Conservation (phyloP, 2,329 filamentous ascomycete species). For the Corniculantispora saksenae region DNA sequence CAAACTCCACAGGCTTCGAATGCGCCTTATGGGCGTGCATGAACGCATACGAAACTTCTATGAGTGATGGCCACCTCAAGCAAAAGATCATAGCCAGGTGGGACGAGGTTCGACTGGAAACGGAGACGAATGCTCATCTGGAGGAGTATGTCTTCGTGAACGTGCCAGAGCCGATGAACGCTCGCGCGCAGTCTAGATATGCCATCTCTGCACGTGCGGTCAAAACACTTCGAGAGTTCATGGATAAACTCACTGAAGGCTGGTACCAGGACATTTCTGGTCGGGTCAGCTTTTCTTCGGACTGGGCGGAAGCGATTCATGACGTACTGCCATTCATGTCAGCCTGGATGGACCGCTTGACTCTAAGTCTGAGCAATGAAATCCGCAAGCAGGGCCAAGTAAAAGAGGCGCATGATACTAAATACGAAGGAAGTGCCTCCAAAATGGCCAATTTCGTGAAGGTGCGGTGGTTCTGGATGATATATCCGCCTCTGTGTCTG, state of each 20-base stretch:
- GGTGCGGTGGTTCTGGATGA: slow-evolving; percentile 39
- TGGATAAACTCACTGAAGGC: slow-evolving; percentile 33
- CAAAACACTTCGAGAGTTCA: slow-evolving; percentile 33
- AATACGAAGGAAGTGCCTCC: slow-evolving; percentile 32
- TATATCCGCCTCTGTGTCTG: slow-evolving; percentile 38
- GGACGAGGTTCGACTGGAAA: slow-evolving; percentile 32
- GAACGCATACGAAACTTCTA: slow-evolving; percentile 31
- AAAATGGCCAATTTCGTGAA: slow-evolving; percentile 33
- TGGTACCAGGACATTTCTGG: slow-evolving; percentile 32
- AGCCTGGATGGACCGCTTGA: slow-evolving; percentile 35
- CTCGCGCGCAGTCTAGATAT: slow-evolving; percentile 29
- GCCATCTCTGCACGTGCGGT: slow-evolving; percentile 35
- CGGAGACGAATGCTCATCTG: slow-evolving; percentile 28
- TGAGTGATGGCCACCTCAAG: slow-evolving; percentile 31
- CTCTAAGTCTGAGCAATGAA: slow-evolving; percentile 38
- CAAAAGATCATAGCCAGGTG: slow-evolving; percentile 29
- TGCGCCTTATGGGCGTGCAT: slow-evolving; percentile 42
- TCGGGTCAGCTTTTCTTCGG: slow-evolving; percentile 36
- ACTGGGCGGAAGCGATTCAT: slow-evolving; percentile 41
- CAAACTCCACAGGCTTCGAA: slow-evolving; percentile 28
- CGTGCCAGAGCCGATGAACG: slow-evolving; percentile 32
- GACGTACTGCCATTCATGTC: slow-evolving; percentile 33
- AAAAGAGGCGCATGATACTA: slow-evolving; percentile 16
- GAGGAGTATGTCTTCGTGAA: slow-evolving; percentile 36
- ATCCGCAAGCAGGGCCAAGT: slow-evolving; percentile 35